Percentiles rank a stretch among this genome's conserved stretches.
Conservation (phyloP, 2,329 filamentous ascomycete genomes). For the Emmonsiellopsis sp. region DNA sequence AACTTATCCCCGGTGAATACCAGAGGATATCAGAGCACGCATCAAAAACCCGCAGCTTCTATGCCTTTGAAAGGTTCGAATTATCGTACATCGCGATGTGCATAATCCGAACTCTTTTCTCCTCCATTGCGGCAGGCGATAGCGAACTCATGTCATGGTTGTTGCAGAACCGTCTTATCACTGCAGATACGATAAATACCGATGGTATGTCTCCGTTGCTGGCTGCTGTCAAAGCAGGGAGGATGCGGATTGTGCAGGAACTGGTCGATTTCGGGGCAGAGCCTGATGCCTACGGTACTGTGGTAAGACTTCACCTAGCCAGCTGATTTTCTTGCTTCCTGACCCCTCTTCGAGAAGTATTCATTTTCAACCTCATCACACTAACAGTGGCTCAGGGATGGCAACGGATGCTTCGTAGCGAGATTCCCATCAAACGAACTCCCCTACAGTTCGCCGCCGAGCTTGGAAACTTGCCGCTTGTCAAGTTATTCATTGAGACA, state of each 20-base stretch:
- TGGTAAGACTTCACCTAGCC: neutral
- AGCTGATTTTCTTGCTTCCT: neutral
- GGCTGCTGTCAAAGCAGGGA: neutral
- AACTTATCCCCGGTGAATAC: neutral
- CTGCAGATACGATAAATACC: neutral
- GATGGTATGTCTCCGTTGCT: slow-evolving; percentile 1
- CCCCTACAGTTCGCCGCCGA: neutral
- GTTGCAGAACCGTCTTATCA: neutral
- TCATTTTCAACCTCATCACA: neutral
- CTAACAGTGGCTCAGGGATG: neutral
- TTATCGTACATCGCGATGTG: neutral
- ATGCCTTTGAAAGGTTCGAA: neutral
- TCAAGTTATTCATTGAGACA: slow-evolving; percentile 3
- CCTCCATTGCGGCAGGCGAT: neutral
- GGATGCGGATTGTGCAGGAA: neutral
- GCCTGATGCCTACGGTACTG: neutral
- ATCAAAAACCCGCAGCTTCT: neutral
- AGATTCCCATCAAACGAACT: neutral
- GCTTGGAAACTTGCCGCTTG: slow-evolving; percentile 1
- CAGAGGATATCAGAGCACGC: neutral
- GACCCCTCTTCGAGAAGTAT: neutral
- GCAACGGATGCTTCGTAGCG: neutral
- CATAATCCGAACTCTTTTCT: neutral
- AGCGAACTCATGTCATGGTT: slow-evolving; percentile 2
- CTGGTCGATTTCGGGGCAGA: slow-evolving; percentile 1